Percentiles rank a stretch among this genome's conserved stretches.
phyloP scores from a whole-genome alignment of 192 early-diverging fungal species.

The Rhizophagus prolifer region DNA sequence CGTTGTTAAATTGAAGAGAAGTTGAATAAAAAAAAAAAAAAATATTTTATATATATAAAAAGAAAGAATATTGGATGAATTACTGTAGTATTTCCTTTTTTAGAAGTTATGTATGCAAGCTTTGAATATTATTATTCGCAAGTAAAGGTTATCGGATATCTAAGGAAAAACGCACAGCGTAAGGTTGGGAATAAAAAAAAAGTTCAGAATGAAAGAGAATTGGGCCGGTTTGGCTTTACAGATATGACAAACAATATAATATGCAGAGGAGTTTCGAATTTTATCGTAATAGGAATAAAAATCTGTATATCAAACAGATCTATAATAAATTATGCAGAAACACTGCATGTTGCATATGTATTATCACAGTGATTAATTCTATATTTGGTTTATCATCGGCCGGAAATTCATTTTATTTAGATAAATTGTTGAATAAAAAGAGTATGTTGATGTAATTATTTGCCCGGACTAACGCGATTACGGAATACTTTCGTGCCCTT shows the following conservation, averaged over 20 bases:
- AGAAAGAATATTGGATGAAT: too few species aligned
- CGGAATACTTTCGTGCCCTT: too few species aligned
- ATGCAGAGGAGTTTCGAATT: not conserved
- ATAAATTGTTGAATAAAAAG: too few species aligned
- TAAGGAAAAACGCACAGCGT: not conserved
- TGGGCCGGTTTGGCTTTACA: too few species aligned
- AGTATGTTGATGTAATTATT: too few species aligned
- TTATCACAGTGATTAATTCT: not conserved
- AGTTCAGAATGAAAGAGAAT: not conserved
- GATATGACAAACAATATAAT: not conserved
- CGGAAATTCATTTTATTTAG: too few species aligned
- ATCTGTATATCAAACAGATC: not conserved
- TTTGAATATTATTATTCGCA: not conserved
- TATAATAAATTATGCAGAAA: not conserved
- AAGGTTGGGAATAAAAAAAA: not conserved
- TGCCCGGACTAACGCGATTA: too few species aligned
- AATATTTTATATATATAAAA: too few species aligned
- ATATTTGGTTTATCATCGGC: not conserved
- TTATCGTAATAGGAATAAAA: not conserved
- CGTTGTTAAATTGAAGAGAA: too few species aligned
- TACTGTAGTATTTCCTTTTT: not conserved
- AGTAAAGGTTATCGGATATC: not conserved
- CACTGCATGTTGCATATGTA: not conserved
- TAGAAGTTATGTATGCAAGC: not conserved
- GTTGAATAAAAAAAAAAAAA: too few species aligned